Evolutionary conservation across 768 basidiomycete genomes (phyloP).

Genomic region (Chalciporus sphaerocephalus): DNA sequence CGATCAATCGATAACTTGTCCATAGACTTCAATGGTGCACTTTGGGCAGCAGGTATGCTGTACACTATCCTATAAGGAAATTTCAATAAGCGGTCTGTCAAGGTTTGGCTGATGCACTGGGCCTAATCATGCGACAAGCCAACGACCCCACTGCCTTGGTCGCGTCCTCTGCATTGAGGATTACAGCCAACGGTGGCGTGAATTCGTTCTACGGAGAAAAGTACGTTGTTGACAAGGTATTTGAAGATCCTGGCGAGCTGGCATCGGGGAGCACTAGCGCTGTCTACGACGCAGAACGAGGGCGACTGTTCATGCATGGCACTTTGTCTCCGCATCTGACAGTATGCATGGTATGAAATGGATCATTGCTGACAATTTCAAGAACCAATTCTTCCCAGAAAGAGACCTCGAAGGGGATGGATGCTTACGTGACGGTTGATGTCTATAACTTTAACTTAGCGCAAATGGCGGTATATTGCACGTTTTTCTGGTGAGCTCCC

Average conservation of each 20-base stretch:
- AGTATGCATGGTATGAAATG: conserved; percentile 26
- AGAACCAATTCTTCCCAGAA: no score
- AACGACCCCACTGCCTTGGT: conserved; percentile 37
- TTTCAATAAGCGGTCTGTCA: background rate
- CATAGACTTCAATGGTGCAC: conserved; percentile 52
- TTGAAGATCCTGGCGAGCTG: conserved; percentile 61
- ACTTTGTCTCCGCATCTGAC: conserved; percentile 33
- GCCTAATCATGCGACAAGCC: conserved; percentile 37
- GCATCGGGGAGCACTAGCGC: conserved; percentile 55
- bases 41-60: conserved; percentile 60
- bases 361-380: background rate
- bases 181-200: conserved; percentile 50
- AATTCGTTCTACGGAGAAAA: conserved; percentile 57
- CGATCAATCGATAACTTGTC: conserved; percentile 56
- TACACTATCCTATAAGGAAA: background rate
- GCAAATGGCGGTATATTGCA: no score
- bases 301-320: conserved; percentile 58
- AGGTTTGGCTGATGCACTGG: conserved; percentile 44
- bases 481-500: no score
- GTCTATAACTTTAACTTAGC: background rate
- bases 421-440: no score
- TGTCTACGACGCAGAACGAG: conserved; percentile 49
- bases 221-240: conserved; percentile 55
- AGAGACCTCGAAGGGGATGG: no score
- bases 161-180: conserved; percentile 48